These are phyloP conservation scores for Emmonsiellopsis sp. DNA, from an alignment of 2,329 filamentous ascomycete genomes.

Conservation along the genomic window DNA sequence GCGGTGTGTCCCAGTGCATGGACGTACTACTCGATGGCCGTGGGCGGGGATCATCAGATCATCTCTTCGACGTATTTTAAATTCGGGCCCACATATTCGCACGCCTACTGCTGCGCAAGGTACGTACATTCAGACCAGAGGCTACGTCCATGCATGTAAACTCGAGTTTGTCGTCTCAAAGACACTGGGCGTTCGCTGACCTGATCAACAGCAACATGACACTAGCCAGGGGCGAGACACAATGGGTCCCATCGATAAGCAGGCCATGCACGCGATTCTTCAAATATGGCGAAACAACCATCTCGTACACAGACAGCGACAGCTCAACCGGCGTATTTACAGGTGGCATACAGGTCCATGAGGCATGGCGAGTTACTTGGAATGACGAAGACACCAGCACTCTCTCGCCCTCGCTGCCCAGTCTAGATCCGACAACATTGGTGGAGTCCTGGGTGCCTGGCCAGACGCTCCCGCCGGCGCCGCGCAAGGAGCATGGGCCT, in stretches of 20 bases:
- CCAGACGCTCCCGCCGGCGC: not conserved
- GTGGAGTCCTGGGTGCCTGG: not conserved
- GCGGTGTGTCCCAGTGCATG: slow-evolving; percentile 3
- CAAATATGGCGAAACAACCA: not conserved
- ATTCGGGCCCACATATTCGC: not conserved
- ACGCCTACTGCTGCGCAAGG: no score
- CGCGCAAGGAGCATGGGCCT: not conserved
- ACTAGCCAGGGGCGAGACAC: no score
- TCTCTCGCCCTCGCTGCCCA: not conserved
- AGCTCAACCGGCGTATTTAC: not conserved
- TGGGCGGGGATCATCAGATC: not conserved
- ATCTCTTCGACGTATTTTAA: not conserved
- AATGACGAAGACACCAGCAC: not conserved
- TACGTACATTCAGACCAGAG: no score
- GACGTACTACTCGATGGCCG: not conserved
- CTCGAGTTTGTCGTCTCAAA: no score
- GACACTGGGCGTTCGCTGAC: no score
- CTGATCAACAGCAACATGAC: no score
- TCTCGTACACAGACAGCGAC: not conserved
- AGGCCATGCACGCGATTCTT: not conserved
- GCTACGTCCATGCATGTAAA: no score
- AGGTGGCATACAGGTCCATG: not conserved
- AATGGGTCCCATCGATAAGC: no score
- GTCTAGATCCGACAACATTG: not conserved
- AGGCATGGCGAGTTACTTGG: slow-evolving; percentile 1